A percentile compares a stretch with the other conserved stretches of the same genome.
These are phyloP conservation scores for Tinospora cordifolia DNA, from an alignment of 164 flowering plant genomes.

Conservation along the genomic window DNA sequence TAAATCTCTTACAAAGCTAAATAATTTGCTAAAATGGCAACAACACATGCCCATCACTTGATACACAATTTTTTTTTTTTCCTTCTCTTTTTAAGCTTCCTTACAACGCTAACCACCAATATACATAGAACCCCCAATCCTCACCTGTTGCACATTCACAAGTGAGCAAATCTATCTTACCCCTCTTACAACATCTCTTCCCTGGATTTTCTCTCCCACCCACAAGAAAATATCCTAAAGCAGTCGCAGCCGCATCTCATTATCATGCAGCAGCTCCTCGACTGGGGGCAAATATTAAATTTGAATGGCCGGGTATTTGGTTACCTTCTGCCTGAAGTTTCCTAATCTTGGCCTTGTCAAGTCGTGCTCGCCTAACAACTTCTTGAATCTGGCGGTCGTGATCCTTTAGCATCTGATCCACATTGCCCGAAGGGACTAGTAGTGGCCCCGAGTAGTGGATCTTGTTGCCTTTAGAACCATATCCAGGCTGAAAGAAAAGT, in stretches of 20 bases:
- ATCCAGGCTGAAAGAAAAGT: slow-evolving; percentile 44
- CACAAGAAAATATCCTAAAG: neutral
- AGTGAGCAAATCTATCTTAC: slow-evolving; percentile 8
- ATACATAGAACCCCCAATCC: slow-evolving; percentile 8
- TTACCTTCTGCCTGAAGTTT: slow-evolving; percentile 51
- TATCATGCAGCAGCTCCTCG: slow-evolving; percentile 24
- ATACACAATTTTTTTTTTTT: slow-evolving; percentile 3
- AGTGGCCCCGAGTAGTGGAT: slow-evolving; percentile 94
- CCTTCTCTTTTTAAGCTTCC: slow-evolving; percentile 11
- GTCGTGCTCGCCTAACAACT: slow-evolving; percentile 77
- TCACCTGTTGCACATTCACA: slow-evolving; percentile 1
- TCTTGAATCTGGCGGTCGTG: slow-evolving; percentile 95
- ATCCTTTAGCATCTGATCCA: slow-evolving; percentile 87
- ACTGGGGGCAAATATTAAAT: slow-evolving; percentile 45
- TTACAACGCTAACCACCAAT: slow-evolving; percentile 11
- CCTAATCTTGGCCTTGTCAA: slow-evolving; percentile 61
- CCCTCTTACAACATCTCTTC: neutral
- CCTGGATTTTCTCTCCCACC: neutral
- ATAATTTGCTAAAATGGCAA: slow-evolving; percentile 2
- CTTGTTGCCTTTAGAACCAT: slow-evolving; percentile 82
- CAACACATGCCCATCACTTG: neutral
- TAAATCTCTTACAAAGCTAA: neutral
- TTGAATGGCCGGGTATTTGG: slow-evolving; percentile 36
- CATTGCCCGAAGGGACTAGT: slow-evolving; percentile 62
- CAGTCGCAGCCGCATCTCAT: neutral